These are phyloP conservation scores for Chenopodium suecicum DNA, from an alignment of 148 eudicot genomes.

Conservation along the genomic window DNA sequence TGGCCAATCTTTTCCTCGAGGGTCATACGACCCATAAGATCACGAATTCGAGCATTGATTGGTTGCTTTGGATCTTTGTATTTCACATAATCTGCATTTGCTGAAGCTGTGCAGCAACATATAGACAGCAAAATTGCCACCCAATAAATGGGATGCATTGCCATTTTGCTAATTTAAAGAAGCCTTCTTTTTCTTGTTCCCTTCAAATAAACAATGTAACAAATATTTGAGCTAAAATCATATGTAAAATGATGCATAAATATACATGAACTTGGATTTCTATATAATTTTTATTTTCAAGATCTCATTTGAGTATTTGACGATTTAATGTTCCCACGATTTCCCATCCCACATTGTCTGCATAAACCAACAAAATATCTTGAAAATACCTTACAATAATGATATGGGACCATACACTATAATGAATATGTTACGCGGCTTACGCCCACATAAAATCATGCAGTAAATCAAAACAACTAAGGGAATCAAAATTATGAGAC, in stretches of 20 bases:
- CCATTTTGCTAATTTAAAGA: slow-evolving; percentile 16
- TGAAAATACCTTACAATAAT: not conserved
- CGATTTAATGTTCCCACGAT: not conserved
- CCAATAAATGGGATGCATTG: slow-evolving; percentile 13
- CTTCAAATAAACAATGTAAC: slow-evolving; percentile 2
- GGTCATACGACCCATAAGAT: slow-evolving; percentile 60
- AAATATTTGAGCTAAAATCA: not conserved
- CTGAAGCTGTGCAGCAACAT: slow-evolving; percentile 25
- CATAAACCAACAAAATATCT: not conserved
- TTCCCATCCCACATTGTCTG: slow-evolving; percentile 20
- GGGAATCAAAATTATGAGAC: no score
- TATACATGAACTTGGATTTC: not conserved
- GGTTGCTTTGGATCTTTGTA: slow-evolving; percentile 76
- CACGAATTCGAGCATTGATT: slow-evolving; percentile 44
- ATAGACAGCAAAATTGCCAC: slow-evolving; percentile 22
- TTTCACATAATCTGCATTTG: slow-evolving; percentile 43
- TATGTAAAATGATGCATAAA: not conserved
- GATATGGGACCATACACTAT: not conserved
- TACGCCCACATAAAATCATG: not conserved
- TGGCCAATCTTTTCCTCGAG: slow-evolving; percentile 77
- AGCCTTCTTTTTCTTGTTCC: not conserved
- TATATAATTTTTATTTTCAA: not conserved
- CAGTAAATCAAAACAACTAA: not conserved
- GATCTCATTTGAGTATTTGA: not conserved
- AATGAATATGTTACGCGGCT: not conserved